These are phyloP conservation scores for Lipomyces spencermartinsiae DNA, from an alignment of 805 yeast genomes.

Conservation along the genomic window DNA sequence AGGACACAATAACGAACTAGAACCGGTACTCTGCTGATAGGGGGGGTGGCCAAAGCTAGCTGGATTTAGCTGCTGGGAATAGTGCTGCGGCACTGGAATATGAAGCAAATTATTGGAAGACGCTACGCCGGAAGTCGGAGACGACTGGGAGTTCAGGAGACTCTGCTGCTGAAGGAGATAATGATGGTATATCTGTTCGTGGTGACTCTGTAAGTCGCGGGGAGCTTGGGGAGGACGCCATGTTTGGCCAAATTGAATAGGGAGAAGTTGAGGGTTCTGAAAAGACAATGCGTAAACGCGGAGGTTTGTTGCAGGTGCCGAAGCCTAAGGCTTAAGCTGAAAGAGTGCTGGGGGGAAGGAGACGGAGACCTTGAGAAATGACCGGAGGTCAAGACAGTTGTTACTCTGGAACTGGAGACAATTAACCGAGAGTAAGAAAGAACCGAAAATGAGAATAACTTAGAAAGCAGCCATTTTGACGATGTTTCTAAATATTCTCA, in stretches of 20 bases:
- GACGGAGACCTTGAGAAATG: neutral
- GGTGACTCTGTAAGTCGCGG: slow-evolving; percentile 24
- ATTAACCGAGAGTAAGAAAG: slow-evolving; percentile 11
- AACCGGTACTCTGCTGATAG: slow-evolving; percentile 1
- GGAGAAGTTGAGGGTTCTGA: slow-evolving; percentile 27
- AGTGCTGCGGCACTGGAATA: slow-evolving; percentile 4
- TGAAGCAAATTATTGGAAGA: slow-evolving; percentile 2
- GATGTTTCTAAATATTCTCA: slow-evolving; percentile 15
- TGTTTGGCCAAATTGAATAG: slow-evolving; percentile 24
- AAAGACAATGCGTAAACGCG: slow-evolving; percentile 36
- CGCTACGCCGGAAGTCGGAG: slow-evolving; percentile 9
- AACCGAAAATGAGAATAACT: slow-evolving; percentile 10
- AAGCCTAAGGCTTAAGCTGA: slow-evolving; percentile 14
- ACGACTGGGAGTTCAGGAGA: neutral
- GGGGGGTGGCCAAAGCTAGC: neutral
- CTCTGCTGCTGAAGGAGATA: slow-evolving; percentile 6
- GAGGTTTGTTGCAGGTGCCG: slow-evolving; percentile 9
- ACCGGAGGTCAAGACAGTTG: slow-evolving; percentile 15
- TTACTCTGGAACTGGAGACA: neutral
- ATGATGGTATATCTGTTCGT: slow-evolving; percentile 2
- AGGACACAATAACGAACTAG: neutral
- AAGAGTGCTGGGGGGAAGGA: slow-evolving; percentile 15
- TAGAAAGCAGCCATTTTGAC: slow-evolving; percentile 29
- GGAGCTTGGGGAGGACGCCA: slow-evolving; percentile 29
- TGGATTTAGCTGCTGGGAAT: slow-evolving; percentile 7